These are phyloP conservation scores for Cordyceps farinosa DNA, from an alignment of 2,329 filamentous ascomycete species.

Conservation along the genomic window DNA sequence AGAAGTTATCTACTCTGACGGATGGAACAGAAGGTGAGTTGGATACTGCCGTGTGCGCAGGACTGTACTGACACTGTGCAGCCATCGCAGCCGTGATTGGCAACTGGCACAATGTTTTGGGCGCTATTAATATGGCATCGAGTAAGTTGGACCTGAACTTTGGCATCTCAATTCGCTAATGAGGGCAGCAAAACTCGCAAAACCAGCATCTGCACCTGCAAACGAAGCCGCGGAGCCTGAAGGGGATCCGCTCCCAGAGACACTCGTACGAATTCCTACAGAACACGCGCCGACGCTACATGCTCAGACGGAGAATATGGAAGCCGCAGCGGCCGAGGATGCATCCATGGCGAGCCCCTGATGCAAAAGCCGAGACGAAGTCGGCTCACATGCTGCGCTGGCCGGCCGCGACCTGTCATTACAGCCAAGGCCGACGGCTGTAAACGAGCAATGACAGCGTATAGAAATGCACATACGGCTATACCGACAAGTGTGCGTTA, in stretches of 20 bases:
- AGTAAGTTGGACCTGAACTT: constrained; percentile 47
- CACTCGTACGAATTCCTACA: constrained; percentile 78
- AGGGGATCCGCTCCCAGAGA: constrained; percentile 65
- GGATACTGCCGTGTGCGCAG: constrained; percentile 12
- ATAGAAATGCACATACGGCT: background rate
- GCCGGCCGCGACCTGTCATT: background rate
- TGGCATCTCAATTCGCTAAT: background rate
- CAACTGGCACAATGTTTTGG: constrained; percentile 84
- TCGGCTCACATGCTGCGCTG: no score
- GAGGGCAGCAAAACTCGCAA: constrained; percentile 64
- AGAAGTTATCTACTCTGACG: constrained; percentile 72
- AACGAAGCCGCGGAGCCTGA: constrained; percentile 39
- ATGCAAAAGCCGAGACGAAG: background rate
- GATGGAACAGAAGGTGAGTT: constrained; percentile 73
- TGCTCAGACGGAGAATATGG: constrained; percentile 53
- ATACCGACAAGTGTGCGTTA: background rate
- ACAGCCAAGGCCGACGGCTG: background rate
- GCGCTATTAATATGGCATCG: constrained; percentile 83
- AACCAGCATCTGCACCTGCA: constrained; percentile 42
- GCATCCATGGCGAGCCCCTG: constrained; percentile 22
- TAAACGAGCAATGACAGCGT: background rate
- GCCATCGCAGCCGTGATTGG: constrained; percentile 79
- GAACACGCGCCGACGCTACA: constrained; percentile 67
- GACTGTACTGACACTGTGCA: constrained; percentile 36
- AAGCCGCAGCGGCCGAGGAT: constrained; percentile 42